Conservation (phyloP, 306 rosid genomes). For the Rubus parviflorus region DNA sequence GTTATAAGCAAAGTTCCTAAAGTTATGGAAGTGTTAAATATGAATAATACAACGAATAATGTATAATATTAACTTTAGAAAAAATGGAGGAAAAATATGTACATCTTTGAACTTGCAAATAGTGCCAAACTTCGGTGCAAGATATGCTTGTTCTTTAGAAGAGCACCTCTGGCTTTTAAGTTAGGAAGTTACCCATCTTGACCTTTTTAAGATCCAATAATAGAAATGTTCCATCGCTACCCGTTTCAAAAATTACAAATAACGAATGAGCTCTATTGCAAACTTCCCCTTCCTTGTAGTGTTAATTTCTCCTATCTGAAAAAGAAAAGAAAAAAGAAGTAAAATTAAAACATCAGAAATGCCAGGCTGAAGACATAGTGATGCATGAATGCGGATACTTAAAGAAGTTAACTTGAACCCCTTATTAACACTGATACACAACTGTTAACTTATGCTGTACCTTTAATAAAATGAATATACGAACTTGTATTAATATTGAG, state of each 20-base stretch:
- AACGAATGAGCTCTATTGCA: conserved; percentile 76
- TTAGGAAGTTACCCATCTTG: neutral
- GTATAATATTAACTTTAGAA: neutral
- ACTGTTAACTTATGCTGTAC: neutral
- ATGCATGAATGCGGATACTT: neutral
- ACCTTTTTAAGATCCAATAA: neutral
- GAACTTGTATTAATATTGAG: neutral
- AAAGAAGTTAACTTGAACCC: neutral
- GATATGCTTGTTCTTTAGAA: neutral
- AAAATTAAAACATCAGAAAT: conserved; percentile 14
- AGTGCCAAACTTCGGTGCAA: no score
- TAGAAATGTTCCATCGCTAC: neutral
- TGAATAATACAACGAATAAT: neutral
- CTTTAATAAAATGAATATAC: no score
- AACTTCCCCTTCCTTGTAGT: conserved; percentile 85
- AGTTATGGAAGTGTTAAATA: neutral
- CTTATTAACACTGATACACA: neutral
- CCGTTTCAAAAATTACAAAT: conserved; percentile 39
- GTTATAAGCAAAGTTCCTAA: neutral
- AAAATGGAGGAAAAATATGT: neutral
- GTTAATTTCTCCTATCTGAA: conserved; percentile 82
- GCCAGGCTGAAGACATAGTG: conserved; percentile 2
- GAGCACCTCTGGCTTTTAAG: neutral
- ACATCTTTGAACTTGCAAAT: neutral
- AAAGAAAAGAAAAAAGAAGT: neutral